A percentile compares a stretch with the other conserved stretches of the same genome.
Conservation (phyloP, 2,329 filamentous ascomycete genomes). For the Lachnellula cervina region DNA sequence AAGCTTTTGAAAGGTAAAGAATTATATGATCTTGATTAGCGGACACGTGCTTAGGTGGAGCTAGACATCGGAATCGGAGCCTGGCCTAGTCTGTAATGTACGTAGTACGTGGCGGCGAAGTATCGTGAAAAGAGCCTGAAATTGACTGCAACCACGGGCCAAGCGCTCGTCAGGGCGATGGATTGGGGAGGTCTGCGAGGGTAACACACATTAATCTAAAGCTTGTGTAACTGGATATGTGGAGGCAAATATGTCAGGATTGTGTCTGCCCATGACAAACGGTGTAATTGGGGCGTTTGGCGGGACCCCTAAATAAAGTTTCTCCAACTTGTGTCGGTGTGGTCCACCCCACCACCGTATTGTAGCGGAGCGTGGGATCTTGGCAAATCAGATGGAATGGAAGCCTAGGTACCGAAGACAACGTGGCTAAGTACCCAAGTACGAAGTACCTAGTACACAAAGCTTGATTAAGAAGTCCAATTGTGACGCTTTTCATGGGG, state of each 20-base stretch:
- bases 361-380: too few relatives aligned
- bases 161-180: background rate
- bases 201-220: constrained; percentile 8
- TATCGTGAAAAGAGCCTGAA: constrained; percentile 13
- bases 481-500: too few relatives aligned
- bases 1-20: background rate
- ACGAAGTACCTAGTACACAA: too few relatives aligned
- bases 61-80: background rate
- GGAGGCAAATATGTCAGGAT: constrained; percentile 4
- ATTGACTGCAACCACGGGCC: constrained; percentile 9
- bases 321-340: background rate
- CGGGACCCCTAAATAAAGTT: background rate
- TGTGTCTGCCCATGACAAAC: background rate
- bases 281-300: background rate
- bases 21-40: background rate
- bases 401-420: too few relatives aligned
- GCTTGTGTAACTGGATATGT: constrained; percentile 11
- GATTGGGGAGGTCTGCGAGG: constrained; percentile 2
- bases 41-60: constrained; percentile 1
- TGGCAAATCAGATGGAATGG: too few relatives aligned
- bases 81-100: background rate
- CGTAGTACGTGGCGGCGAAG: constrained; percentile 7
- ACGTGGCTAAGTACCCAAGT: too few relatives aligned
- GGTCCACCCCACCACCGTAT: background rate
- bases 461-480: too few relatives aligned